phyloP scores from a whole-genome alignment of 2,329 filamentous ascomycete species.

The Massarina eburnea region DNA sequence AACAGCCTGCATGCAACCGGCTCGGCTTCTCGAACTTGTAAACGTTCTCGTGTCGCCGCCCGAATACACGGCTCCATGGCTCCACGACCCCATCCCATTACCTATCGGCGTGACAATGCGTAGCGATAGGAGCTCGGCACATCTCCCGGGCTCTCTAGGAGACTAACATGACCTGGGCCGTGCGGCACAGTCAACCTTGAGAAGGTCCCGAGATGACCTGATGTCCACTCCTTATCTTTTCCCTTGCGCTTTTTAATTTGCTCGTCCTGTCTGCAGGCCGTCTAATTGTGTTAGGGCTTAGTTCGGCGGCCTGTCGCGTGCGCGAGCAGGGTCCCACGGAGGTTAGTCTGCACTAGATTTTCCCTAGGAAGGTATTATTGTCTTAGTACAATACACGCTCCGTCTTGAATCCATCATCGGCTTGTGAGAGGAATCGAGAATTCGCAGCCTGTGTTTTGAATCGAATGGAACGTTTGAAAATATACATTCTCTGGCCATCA shows the following conservation, averaged over 20 bases:
- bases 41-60: background rate
- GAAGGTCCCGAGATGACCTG: background rate
- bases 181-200: background rate
- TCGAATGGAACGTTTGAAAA: no score
- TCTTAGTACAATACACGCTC: no score
- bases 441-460: no score
- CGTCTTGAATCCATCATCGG: no score
- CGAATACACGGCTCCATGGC: background rate
- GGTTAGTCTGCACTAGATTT: no score
- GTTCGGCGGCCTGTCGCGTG: background rate
- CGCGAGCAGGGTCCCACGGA: no score
- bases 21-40: background rate
- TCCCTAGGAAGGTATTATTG: no score
- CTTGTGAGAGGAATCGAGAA: no score
- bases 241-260: conserved; percentile 1
- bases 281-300: conserved; percentile 2
- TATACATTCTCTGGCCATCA: no score
- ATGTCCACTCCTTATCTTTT: background rate
- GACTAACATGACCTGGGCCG: background rate
- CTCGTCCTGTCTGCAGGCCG: conserved; percentile 1
- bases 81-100: background rate
- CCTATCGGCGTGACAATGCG: background rate
- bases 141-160: no score
- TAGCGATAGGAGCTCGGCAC: background rate
- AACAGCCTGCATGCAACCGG: background rate